Percentiles rank a stretch among this genome's conserved stretches.
Conservation (phyloP, 1,139 yeast genomes). For the Candida tetrigidarum region DNA sequence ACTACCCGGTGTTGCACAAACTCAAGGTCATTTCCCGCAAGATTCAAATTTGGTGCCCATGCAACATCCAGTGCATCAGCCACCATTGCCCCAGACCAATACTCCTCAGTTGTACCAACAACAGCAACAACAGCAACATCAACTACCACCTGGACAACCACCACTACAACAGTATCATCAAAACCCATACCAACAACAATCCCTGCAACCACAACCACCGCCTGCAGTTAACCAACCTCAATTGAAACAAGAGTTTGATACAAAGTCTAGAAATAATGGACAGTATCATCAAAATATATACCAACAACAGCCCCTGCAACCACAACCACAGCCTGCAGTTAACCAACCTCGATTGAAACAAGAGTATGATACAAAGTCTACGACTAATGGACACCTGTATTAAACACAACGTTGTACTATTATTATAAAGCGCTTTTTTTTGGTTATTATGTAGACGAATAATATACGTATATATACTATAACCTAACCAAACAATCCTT, state of each 20-base stretch:
- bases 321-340: not conserved
- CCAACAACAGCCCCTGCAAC: not conserved
- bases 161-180: slow-evolving; percentile 5
- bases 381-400: not conserved
- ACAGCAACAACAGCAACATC: slow-evolving; percentile 2
- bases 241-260: not conserved
- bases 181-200: not conserved
- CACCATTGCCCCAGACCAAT: not conserved
- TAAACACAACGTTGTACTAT: not conserved
- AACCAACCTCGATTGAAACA: not conserved
- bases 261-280: not conserved
- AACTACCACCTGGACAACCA: slow-evolving; percentile 5
- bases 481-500: slow-evolving; percentile 69
- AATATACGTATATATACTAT: not conserved
- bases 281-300: not conserved
- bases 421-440: too few relatives aligned
- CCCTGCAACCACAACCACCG: not conserved
- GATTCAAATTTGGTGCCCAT: not conserved
- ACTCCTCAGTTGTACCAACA: not conserved
- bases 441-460: not conserved
- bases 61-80: not conserved
- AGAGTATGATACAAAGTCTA: not conserved
- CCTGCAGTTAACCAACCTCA: not conserved
- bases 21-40: not conserved
- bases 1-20: not conserved